Conservation (phyloP, 2,329 filamentous ascomycete genomes). For the Penicillium sp. region DNA sequence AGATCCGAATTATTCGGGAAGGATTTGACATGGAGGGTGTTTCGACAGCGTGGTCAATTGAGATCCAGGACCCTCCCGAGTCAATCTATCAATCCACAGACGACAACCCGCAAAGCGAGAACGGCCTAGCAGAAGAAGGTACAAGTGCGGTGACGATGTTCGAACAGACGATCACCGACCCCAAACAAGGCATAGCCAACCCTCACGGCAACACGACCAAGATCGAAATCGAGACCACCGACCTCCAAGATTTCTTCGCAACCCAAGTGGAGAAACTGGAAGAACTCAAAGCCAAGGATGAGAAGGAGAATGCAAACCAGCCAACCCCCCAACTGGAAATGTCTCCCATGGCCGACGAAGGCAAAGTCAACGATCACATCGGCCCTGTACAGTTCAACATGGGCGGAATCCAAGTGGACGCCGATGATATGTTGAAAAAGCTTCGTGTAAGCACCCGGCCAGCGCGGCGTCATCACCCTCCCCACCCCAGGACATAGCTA, state of each 20-base stretch:
- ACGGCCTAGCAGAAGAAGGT: conserved; percentile 28
- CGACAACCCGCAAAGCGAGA: conserved; percentile 24
- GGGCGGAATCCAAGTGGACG: conserved; percentile 93
- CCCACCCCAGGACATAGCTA: conserved; percentile 1
- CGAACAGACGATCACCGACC: conserved; percentile 75
- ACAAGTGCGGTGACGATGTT: conserved; percentile 69
- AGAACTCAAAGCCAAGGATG: conserved; percentile 56
- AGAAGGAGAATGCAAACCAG: conserved; percentile 39
- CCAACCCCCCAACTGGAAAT: conserved; percentile 36
- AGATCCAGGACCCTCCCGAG: conserved; percentile 61
- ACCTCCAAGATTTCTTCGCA: conserved; percentile 74
- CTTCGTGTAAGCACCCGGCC: conserved; percentile 62
- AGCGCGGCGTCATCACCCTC: conserved; percentile 2
- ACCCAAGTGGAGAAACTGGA: conserved; percentile 76
- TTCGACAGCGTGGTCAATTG: conserved; percentile 79
- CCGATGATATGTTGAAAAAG: conserved; percentile 85
- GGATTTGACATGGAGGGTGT: conserved; percentile 88
- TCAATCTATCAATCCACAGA: conserved; percentile 25
- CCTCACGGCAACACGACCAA: conserved; percentile 45
- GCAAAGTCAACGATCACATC: conserved; percentile 70
- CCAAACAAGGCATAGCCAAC: conserved; percentile 60
- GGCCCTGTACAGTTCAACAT: conserved; percentile 97
- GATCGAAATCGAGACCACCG: conserved; percentile 63
- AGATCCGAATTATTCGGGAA: conserved; percentile 87
- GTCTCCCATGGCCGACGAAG: conserved; percentile 38